Evolutionary conservation across 805 yeast species (phyloP), one percentile per base, ranked within the genome.

Genomic region (Kluyveromyces siamensis): DNA sequence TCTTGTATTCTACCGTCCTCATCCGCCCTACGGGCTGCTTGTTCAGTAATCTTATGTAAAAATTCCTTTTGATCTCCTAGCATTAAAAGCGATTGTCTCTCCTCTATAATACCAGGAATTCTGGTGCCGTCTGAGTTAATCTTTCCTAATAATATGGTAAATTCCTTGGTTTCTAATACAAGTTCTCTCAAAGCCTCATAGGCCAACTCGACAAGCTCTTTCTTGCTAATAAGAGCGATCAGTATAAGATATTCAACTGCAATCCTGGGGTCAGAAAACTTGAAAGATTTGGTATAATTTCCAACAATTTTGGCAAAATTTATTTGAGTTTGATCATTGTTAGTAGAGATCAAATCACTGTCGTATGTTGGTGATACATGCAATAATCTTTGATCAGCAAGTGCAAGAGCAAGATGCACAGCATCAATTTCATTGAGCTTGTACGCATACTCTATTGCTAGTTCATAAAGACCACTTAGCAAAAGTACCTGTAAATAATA

Each of bases 1-100:
- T 93, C 98, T 52, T 83, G 80, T 13, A 80, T 74, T 60, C 96
- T 76, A 8, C 97, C 97, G 59, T 90, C 98, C 56, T 87, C 93
- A 58, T 87, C 93, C 14, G 96, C 95, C 55, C 80, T 80, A 41
- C 74, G 74, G 2, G 97, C 97, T 27, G 96, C 89, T 51, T 80
- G 81, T 61, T 85, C 95, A 3, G 93, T 83, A 40, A 91, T 88
- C 50, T 77, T 77, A 52, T 73, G 75, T 54, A 86, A 71, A 60
- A 79, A 91, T 50, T 77, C 79, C 18, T 74, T 72, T 51, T 82
- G 77, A 55, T 79, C 75, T 6, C 69, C 67, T 52, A 90, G 71
- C 27, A 74, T 72, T 45, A 91, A 71, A 48, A 91, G 70, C 10
- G 73, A 66, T 66, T 86, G 79, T 59, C 95, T 83, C 54, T 76